phyloP scores from a whole-genome alignment of 495 filamentous ascomycete species.

The Trichocladium antarcticum region DNA sequence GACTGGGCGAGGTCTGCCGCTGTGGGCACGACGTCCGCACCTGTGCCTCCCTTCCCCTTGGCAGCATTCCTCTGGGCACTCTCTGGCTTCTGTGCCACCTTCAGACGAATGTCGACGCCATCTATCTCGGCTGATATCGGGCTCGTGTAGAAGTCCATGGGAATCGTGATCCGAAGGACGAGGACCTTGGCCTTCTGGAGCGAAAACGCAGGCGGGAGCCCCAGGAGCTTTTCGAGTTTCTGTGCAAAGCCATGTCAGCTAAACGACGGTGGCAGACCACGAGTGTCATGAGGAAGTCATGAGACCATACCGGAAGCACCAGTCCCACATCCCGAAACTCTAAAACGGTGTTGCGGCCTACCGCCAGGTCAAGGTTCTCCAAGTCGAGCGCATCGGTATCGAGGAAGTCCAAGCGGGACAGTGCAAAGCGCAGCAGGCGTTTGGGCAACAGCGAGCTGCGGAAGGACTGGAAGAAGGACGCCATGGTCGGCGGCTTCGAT shows the following conservation, averaged over 20 bases:
- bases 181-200: constrained; percentile 59
- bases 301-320: constrained; percentile 50
- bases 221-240: constrained; percentile 64
- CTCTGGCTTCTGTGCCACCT: constrained; percentile 28
- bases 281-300: neutral
- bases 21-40: constrained; percentile 48
- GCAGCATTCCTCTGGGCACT: constrained; percentile 23
- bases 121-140: constrained; percentile 67
- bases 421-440: constrained; percentile 65
- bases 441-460: constrained; percentile 60
- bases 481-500: constrained; percentile 30
- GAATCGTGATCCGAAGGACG: constrained; percentile 63
- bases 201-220: constrained; percentile 56
- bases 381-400: constrained; percentile 71
- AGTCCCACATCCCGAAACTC: constrained; percentile 75
- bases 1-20: constrained; percentile 78
- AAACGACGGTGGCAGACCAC: neutral
- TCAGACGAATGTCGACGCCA: constrained; percentile 61
- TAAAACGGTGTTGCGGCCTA: constrained; percentile 63
- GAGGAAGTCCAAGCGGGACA: constrained; percentile 68
- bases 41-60: constrained; percentile 18
- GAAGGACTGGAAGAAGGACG: constrained; percentile 55
- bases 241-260: constrained; percentile 24
- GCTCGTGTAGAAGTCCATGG: constrained; percentile 68
- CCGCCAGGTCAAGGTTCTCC: constrained; percentile 65